Percentiles rank a stretch among this genome's conserved stretches.
These are phyloP conservation scores for Uromyces viciae-fabae DNA, from an alignment of 1,284 basidiomycete species.

Conservation along the genomic window DNA sequence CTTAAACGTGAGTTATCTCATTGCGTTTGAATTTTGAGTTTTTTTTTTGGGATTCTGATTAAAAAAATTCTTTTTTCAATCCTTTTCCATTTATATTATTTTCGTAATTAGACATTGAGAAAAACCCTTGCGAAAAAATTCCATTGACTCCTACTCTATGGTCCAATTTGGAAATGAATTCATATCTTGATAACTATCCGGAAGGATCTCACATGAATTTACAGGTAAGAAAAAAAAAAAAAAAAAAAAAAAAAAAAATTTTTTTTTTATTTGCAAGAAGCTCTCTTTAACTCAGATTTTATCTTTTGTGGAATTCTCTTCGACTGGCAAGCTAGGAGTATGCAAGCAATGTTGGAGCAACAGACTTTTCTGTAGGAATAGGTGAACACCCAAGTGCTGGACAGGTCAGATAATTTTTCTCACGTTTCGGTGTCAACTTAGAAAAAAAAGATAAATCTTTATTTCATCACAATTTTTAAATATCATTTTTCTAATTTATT, in stretches of 20 bases:
- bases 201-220: slow-evolving; percentile 22
- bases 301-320: background rate
- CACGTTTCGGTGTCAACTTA: background rate
- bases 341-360: slow-evolving; percentile 36
- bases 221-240: slow-evolving; percentile 9
- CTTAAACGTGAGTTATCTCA: background rate
- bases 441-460: background rate
- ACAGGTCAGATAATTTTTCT: slow-evolving; percentile 9
- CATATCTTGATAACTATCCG: slow-evolving; percentile 40
- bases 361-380: slow-evolving; percentile 32
- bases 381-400: slow-evolving; percentile 42
- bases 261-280: background rate
- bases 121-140: slow-evolving; percentile 17
- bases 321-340: slow-evolving; percentile 15
- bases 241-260: background rate
- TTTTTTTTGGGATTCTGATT: background rate
- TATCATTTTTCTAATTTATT: background rate
- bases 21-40: background rate
- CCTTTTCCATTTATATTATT: background rate
- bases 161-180: slow-evolving; percentile 32
- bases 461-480: background rate
- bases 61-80: background rate
- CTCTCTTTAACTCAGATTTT: background rate
- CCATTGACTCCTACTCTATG: slow-evolving; percentile 21
- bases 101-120: background rate